Evolutionary conservation across 768 basidiomycete genomes (phyloP), one percentile per base, ranked within the genome.

Genomic region (Clavaria fumosa): DNA sequence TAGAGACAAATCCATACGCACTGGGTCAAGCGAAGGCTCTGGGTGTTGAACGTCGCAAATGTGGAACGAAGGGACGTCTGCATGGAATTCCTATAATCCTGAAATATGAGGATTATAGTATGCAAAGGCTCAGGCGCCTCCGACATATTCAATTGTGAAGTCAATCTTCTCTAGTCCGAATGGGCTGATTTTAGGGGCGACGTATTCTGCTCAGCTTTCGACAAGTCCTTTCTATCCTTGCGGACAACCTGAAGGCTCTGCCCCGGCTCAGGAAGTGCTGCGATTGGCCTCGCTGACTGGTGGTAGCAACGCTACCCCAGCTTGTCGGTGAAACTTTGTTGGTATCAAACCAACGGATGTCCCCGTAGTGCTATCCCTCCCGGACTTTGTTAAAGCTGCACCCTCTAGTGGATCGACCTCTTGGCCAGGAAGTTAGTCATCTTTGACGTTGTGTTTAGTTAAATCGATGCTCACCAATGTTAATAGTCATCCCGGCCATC

Each of bases 281-380:
- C 67, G 10, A 66, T 67, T 2, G 53, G 63, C 0, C 53, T 72
- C 1, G 68, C 69, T 72, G 39, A 70, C 70, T 0, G 63, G 67
- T 40, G 69, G 73, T 5, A 70, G 70, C 37, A 71, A 73, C 19
- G 66, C 60, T 3, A 72, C 63, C 42, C 75, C 71, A 17, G 52
- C 66, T 0, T 60, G 58, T 44, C 51, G 61, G 14, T 74, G 74
- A 37, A 74, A 74, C 43, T 28, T 74, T 4, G 73, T 60, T 3
- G 74, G 72, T 0, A 69, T 76, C 33, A 74, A 73, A 45, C 70
- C 75, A 0, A 75, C 69, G 2, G 62, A 75, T 6, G 74, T 74
- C 0, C 50, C 73, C n/a, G n/a, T n/a, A n/a, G n/a, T n/a, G n/a
- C n/a, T n/a, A n/a, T n/a, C n/a, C n/a, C n/a, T n/a, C n/a, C n/a